Percentiles rank a stretch among this genome's conserved stretches.
Evolutionary conservation across 1,284 basidiomycete genomes (phyloP).

Genomic region (Coniferiporia sulphurascens): DNA sequence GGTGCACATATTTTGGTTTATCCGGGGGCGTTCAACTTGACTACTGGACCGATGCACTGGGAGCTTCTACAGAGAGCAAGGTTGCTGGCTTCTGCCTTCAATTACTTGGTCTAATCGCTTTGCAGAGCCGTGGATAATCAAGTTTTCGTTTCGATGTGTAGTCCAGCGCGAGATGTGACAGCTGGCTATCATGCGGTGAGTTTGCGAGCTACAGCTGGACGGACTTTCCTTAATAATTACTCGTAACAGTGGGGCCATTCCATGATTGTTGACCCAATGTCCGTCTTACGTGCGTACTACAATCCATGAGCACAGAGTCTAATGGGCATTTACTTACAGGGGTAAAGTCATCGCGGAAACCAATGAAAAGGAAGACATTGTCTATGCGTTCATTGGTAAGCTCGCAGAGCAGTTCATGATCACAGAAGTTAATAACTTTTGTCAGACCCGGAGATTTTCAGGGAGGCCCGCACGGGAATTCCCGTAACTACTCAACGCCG

Average conservation of each 20-base stretch:
- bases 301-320: neutral
- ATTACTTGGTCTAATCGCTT: neutral
- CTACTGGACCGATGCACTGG: constrained; percentile 97
- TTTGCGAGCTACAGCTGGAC: constrained; percentile 17
- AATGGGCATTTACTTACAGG: constrained; percentile 35
- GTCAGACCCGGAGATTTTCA: constrained; percentile 67
- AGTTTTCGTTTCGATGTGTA: constrained; percentile 93
- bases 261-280: constrained; percentile 87
- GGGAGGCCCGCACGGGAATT: constrained; percentile 73
- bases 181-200: constrained; percentile 84
- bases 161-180: constrained; percentile 82
- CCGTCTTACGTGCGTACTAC: constrained; percentile 28
- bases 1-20: constrained; percentile 91
- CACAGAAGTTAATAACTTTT: constrained; percentile 3
- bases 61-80: constrained; percentile 85
- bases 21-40: constrained; percentile 85
- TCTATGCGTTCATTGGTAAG: constrained; percentile 80
- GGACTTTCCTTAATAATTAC: neutral
- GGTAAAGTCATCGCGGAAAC: constrained; percentile 80
- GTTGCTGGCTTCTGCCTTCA: constrained; percentile 33
- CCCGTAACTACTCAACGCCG: constrained; percentile 86
- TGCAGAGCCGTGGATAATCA: constrained; percentile 92
- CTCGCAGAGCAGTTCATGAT: constrained; percentile 13
- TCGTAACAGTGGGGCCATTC: constrained; percentile 79
- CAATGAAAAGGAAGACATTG: constrained; percentile 74